Evolutionary conservation across 1,139 yeast genomes (phyloP), one percentile per base, ranked within the genome.

Genomic region (Magnusiomyces magnusii): DNA sequence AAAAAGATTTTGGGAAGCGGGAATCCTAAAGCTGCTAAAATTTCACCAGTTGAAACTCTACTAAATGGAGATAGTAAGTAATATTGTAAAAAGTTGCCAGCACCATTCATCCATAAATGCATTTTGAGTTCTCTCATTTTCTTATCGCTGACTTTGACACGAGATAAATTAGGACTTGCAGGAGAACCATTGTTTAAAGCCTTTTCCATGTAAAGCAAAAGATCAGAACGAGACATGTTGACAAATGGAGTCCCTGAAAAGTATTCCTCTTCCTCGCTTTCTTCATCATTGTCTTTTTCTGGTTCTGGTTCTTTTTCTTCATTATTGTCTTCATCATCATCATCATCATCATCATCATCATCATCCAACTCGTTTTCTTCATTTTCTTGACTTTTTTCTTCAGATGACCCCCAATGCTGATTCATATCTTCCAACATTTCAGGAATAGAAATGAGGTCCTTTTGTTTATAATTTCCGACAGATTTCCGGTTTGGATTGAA

Each of bases 81-180:
- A 54, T 76, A 75, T 59, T 81, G 81, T 57, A 89, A 71, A 65
- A 87, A 86, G 61, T 73, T 71, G 63, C 78, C 73, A 39, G 82
- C 77, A 0, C 96, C 96, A 61, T 80, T 71, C n/a, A 74, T 70
- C 67, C 86, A 86, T 58, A 90, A 72, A 65, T 69, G 84, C 59
- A 76, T 75, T 60, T 93, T 78, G 0, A 90, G 84, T 59, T 78
- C 49, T 23, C 49, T 19, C 49, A 23, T 44, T 21, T 21, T 44
- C 17, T 44, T 19, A 10, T 15, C n/a, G 27, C 49, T 21, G 27
- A 44, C 27, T 21, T 23, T 44, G 27, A 44, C 27, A 9, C 49
- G 49, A 7, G 49, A 27, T 23, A 44, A 44, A 23, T 23, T 17
- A 19, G 49, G 49, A 21, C 27, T 44, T 9, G 27, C 58, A 3